Percentiles rank a stretch among this genome's conserved stretches.
Evolutionary conservation across 2,329 filamentous ascomycete species (phyloP).

Genomic region (Cercospora brassicicola): DNA sequence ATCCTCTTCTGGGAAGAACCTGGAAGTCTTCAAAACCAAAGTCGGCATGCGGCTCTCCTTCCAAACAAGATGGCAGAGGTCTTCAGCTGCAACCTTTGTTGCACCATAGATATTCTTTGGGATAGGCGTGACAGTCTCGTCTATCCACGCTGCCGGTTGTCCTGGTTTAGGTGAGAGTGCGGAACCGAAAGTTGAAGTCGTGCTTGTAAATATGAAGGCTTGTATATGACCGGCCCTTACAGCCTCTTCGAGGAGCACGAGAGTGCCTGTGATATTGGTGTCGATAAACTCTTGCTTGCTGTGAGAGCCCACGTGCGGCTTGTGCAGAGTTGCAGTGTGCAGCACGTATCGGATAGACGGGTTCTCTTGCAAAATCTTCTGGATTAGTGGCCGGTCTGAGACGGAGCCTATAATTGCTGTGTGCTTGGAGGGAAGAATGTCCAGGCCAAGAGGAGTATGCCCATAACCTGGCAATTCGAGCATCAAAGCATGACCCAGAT

Average conservation of each 20-base stretch:
- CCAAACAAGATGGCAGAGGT: slow-evolving; percentile 49
- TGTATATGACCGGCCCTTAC: slow-evolving; percentile 14
- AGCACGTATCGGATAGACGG: slow-evolving; percentile 21
- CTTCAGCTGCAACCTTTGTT: slow-evolving; percentile 53
- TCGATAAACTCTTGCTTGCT: slow-evolving; percentile 25
- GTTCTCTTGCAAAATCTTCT: slow-evolving; percentile 8
- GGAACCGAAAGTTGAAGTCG: slow-evolving; percentile 26
- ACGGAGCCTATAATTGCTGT: slow-evolving; percentile 17
- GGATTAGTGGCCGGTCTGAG: slow-evolving; percentile 16
- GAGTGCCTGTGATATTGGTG: slow-evolving; percentile 25
- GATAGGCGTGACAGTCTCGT: slow-evolving; percentile 24
- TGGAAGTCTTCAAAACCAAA: slow-evolving; percentile 49
- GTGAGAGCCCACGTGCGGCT: slow-evolving; percentile 26
- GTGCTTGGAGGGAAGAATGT: slow-evolving; percentile 20
- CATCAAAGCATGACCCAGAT: slow-evolving; percentile 27
- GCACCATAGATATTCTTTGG: slow-evolving; percentile 40
- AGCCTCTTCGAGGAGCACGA: slow-evolving; percentile 26
- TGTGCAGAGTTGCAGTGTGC: slow-evolving; percentile 27
- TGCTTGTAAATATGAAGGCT: slow-evolving; percentile 26
- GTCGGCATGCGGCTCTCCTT: slow-evolving; percentile 44
- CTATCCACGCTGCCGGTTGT: slow-evolving; percentile 28
- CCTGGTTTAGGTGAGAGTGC: slow-evolving; percentile 23
- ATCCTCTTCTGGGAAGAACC: slow-evolving; percentile 43
- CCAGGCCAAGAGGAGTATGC: slow-evolving; percentile 21
- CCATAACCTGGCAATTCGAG: slow-evolving; percentile 18